Percentiles rank a stretch among this genome's conserved stretches.
Conservation (phyloP, 23 red algal species). For the Gracilariopsis chorda region DNA sequence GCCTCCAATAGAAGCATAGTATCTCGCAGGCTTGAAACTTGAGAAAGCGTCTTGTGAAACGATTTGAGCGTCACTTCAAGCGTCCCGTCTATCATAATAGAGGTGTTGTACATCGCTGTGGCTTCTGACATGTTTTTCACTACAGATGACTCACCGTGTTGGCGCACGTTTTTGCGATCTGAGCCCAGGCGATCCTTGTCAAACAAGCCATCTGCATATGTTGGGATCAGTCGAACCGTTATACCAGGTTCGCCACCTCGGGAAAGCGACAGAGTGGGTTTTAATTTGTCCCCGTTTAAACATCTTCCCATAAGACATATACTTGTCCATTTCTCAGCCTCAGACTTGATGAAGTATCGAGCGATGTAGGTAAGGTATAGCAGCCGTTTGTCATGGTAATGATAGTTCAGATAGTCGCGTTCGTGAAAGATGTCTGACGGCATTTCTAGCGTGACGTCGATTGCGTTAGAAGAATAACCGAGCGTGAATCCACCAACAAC, state of each 20-base stretch:
- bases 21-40: slow-evolving; percentile 17
- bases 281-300: slow-evolving; percentile 3
- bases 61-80: slow-evolving; percentile 4
- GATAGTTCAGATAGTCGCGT: slow-evolving; percentile 47
- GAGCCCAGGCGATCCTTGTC: slow-evolving; percentile 25
- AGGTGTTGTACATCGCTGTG: slow-evolving; percentile 41
- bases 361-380: slow-evolving; percentile 51
- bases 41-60: neutral
- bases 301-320: slow-evolving; percentile 3
- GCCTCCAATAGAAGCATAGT: slow-evolving; percentile 44
- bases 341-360: slow-evolving; percentile 23
- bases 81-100: slow-evolving; percentile 27
- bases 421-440: slow-evolving; percentile 20
- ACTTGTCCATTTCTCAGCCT: neutral
- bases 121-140: slow-evolving; percentile 14
- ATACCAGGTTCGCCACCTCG: slow-evolving; percentile 2
- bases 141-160: slow-evolving; percentile 28
- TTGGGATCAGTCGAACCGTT: slow-evolving; percentile 39
- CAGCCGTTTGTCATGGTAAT: slow-evolving; percentile 63
- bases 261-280: slow-evolving; percentile 22
- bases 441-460: slow-evolving; percentile 53
- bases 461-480: neutral
- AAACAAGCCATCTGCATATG: slow-evolving; percentile 24
- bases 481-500: slow-evolving; percentile 53
- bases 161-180: slow-evolving; percentile 32